These are phyloP conservation scores for Boletus sp. DNA, from an alignment of 768 basidiomycete genomes.

Conservation along the genomic window DNA sequence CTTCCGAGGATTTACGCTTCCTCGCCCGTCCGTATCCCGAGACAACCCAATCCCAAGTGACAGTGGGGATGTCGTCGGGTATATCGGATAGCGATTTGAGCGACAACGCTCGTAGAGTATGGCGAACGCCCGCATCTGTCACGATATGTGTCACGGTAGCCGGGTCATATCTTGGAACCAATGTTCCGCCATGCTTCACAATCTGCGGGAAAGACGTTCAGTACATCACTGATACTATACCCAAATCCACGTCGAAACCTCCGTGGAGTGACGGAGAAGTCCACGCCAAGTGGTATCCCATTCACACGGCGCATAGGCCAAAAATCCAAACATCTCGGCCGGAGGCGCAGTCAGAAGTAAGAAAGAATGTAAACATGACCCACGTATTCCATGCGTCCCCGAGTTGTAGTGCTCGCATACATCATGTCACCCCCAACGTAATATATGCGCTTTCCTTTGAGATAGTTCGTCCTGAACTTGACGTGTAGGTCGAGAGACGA, in stretches of 20 bases:
- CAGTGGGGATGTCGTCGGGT: slow-evolving; percentile 60
- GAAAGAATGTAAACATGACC: slow-evolving; percentile 23
- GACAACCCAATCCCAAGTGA: slow-evolving; percentile 61
- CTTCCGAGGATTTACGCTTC: slow-evolving; percentile 6
- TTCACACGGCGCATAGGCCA: too few species aligned
- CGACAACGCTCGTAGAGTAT: slow-evolving; percentile 40
- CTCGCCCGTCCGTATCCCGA: slow-evolving; percentile 34
- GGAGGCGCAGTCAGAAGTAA: not conserved
- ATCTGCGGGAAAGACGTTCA: slow-evolving; percentile 43
- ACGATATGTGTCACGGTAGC: slow-evolving; percentile 63
- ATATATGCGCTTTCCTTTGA: slow-evolving; percentile 54
- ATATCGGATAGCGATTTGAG: slow-evolving; percentile 52
- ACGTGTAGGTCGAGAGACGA: slow-evolving; percentile 25
- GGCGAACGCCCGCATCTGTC: slow-evolving; percentile 37
- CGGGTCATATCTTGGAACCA: slow-evolving; percentile 58
- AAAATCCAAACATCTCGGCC: not conserved
- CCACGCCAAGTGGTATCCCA: too few species aligned
- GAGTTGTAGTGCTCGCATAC: slow-evolving; percentile 48
- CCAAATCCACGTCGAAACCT: not conserved
- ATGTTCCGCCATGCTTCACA: slow-evolving; percentile 56
- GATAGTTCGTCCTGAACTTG: slow-evolving; percentile 31
- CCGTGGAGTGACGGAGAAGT: too few species aligned
- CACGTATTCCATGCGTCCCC: slow-evolving; percentile 59
- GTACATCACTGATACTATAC: not conserved
- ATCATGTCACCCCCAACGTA: slow-evolving; percentile 58